Conservation (phyloP, 108 stramenopile genomes). For the Skeletonema costatum region DNA sequence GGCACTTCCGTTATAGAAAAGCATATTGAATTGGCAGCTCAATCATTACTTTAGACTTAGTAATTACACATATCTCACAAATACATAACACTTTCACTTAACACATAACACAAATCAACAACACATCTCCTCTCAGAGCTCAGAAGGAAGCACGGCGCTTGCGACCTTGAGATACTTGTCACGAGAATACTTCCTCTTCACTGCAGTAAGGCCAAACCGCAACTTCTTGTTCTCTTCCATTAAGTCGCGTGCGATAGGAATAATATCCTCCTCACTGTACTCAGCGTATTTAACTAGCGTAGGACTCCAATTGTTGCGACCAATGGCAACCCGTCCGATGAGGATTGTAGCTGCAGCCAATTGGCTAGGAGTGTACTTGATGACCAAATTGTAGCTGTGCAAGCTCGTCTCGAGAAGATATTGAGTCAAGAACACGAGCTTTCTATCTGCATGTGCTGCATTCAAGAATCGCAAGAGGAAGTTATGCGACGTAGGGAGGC, state of each 20-base stretch:
- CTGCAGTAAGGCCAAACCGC: conserved; percentile 41
- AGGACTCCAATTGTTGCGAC: conserved; percentile 77
- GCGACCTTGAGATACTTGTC: conserved; percentile 51
- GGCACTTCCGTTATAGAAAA: neutral
- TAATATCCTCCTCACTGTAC: conserved; percentile 79
- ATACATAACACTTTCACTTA: neutral
- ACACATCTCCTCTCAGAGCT: conserved; percentile 20
- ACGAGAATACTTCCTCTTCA: conserved; percentile 65
- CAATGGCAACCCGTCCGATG: conserved; percentile 70
- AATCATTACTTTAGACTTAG: neutral
- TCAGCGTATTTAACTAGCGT: conserved; percentile 77
- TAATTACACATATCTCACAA: neutral
- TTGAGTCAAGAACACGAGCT: conserved; percentile 73
- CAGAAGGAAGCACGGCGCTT: conserved; percentile 8
- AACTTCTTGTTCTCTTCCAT: conserved; percentile 20
- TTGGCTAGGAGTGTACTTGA: conserved; percentile 74
- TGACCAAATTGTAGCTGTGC: conserved; percentile 75
- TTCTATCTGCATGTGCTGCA: conserved; percentile 74
- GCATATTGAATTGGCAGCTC: neutral
- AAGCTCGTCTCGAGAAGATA: conserved; percentile 83
- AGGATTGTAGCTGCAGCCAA: conserved; percentile 87
- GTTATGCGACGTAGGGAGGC: conserved; percentile 77
- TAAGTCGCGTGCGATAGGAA: conserved; percentile 63
- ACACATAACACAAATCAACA: neutral
- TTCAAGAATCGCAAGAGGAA: conserved; percentile 92